Percentiles rank a stretch among this genome's conserved stretches.
Evolutionary conservation across 2,329 filamentous ascomycete species (phyloP).

Genomic region (Xylariaceae sp.): DNA sequence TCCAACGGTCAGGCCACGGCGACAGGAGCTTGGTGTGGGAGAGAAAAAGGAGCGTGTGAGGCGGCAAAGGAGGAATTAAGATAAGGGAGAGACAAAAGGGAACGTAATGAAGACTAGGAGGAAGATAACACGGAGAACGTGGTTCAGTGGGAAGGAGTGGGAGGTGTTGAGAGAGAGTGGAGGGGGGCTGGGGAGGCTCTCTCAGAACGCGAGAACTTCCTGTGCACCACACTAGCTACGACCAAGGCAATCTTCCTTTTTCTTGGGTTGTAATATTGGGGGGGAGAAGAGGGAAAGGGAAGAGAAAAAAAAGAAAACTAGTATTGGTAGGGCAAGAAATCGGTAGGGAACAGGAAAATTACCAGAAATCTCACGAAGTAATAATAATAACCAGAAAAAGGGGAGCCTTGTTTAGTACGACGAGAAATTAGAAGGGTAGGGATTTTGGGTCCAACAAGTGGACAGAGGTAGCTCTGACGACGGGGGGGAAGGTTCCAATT

Average conservation of each 20-base stretch:
- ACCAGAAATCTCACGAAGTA: constrained; percentile 33
- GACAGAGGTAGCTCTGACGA: constrained; percentile 31
- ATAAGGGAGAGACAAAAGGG: constrained; percentile 22
- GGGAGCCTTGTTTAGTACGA: constrained; percentile 38
- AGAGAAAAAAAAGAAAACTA: constrained; percentile 7
- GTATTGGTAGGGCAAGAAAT: constrained; percentile 25
- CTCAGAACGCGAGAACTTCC: constrained; percentile 20
- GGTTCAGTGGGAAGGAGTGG: constrained; percentile 27
- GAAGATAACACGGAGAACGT: constrained; percentile 33
- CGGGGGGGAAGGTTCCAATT: constrained; percentile 26
- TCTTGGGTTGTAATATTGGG: constrained; percentile 25
- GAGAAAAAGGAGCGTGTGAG: constrained; percentile 17
- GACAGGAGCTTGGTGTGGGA: constrained; percentile 16
- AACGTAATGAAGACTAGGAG: constrained; percentile 25
- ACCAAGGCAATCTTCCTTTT: constrained; percentile 20
- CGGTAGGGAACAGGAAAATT: constrained; percentile 25
- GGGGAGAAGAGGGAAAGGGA: constrained; percentile 4
- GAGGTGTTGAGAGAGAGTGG: constrained; percentile 25
- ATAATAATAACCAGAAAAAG: constrained; percentile 37
- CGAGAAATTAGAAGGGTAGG: constrained; percentile 37
- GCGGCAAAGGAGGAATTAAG: constrained; percentile 20
- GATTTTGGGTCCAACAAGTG: constrained; percentile 28
- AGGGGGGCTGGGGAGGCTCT: constrained; percentile 29
- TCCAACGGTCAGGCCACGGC: constrained; percentile 24
- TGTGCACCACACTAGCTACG: constrained; percentile 25